Conservation (phyloP, 2,329 filamentous ascomycete species). For the Trichoderma cornu-damae region DNA sequence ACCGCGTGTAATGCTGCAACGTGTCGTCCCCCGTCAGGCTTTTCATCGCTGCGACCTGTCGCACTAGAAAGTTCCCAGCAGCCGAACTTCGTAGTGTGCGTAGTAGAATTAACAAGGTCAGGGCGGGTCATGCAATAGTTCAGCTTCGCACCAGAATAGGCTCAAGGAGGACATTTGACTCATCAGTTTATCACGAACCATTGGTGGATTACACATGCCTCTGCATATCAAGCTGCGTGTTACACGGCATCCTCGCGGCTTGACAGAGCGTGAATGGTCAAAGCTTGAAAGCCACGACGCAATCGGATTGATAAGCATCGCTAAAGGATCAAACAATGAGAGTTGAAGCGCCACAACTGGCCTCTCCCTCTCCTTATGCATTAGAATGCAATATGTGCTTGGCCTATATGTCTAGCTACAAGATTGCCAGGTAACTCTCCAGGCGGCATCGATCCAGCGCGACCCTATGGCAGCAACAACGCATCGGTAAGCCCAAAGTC, state of each 20-base stretch:
- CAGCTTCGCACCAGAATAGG: neutral
- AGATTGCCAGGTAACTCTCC: too few relatives aligned
- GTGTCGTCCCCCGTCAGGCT: constrained; percentile 11
- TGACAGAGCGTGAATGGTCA: neutral
- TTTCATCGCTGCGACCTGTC: neutral
- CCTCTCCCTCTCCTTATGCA: too few relatives aligned
- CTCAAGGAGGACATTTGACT: neutral
- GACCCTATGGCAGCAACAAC: too few relatives aligned
- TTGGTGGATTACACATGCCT: neutral
- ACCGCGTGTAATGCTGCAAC: constrained; percentile 3
- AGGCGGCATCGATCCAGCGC: too few relatives aligned
- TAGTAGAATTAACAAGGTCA: too few relatives aligned
- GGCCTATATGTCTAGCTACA: too few relatives aligned
- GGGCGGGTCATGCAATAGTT: neutral
- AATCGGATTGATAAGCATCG: neutral
- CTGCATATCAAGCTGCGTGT: neutral
- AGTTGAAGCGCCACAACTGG: constrained; percentile 5
- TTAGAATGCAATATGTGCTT: too few relatives aligned
- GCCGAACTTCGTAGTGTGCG: neutral
- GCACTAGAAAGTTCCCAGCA: neutral
- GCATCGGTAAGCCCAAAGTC: too few relatives aligned
- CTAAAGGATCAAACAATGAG: neutral
- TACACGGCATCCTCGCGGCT: neutral
- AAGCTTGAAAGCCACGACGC: neutral
- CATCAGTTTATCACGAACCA: neutral